Evolutionary conservation across 345 rosid genomes (phyloP).

Genomic region (Eucalyptus sideroxylon): DNA sequence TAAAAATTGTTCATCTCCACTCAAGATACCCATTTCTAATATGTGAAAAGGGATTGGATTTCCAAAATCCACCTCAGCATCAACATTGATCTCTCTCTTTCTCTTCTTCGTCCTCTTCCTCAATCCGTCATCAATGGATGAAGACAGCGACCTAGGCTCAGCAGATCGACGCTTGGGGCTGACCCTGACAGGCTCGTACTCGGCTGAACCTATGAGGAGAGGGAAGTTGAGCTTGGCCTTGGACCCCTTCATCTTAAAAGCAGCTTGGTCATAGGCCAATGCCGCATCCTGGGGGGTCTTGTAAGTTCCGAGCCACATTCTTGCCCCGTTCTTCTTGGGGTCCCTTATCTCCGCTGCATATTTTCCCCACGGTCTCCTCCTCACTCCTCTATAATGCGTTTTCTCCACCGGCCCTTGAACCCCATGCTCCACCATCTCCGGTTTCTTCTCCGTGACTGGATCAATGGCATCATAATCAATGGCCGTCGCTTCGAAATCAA

Average conservation of each 20-base stretch:
- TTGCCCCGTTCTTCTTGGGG: constrained; percentile 30
- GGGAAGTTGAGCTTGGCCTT: constrained; percentile 33
- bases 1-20: too few species aligned
- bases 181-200: constrained; percentile 18
- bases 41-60: background rate
- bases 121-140: background rate
- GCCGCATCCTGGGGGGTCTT: constrained; percentile 39
- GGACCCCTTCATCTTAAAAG: constrained; percentile 25
- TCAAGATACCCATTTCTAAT: background rate
- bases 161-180: constrained; percentile 18
- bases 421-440: background rate
- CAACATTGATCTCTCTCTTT: background rate
- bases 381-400: constrained; percentile 26
- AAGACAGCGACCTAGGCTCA: background rate
- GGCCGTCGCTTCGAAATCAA: background rate
- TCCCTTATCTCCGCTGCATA: constrained; percentile 40
- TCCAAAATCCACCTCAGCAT: background rate
- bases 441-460: background rate
- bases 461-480: background rate
- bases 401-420: background rate
- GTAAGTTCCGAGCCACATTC: constrained; percentile 37
- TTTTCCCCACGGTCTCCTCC: constrained; percentile 40
- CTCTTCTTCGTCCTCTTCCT: background rate
- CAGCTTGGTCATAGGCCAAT: constrained; percentile 30
- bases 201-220: constrained; percentile 11